A percentile compares a stretch with the other conserved stretches of the same genome.
Evolutionary conservation across 257 asterid species (phyloP).

Genomic region (Avicennia marina): DNA sequence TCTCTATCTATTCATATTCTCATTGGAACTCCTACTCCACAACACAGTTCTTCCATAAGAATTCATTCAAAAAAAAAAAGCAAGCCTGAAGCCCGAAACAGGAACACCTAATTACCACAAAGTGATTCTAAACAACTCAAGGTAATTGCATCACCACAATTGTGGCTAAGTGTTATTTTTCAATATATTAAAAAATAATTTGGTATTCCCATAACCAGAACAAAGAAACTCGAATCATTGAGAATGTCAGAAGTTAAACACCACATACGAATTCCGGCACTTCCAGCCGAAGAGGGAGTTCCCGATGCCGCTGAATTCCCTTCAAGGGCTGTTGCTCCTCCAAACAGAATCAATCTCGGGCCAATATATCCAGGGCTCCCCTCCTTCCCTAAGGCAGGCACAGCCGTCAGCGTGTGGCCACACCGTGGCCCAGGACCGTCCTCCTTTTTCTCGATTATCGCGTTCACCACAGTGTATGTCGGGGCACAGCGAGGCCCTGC

Average conservation of each 20-base stretch:
- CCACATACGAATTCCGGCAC: slow-evolving; percentile 93
- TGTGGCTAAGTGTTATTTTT: slow-evolving; percentile 4
- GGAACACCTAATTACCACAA: no score
- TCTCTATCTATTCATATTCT: no score
- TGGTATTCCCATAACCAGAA: no score
- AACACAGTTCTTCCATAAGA: slow-evolving; percentile 4
- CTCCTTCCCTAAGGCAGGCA: slow-evolving; percentile 95
- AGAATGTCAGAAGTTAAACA: not conserved
- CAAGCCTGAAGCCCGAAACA: no score
- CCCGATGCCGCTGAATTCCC: slow-evolving; percentile 93
- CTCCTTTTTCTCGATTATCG: slow-evolving; percentile 79
- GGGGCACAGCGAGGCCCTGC: slow-evolving; percentile 94
- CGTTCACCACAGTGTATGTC: slow-evolving; percentile 61
- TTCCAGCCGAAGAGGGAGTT: slow-evolving; percentile 96
- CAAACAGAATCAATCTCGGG: slow-evolving; percentile 85
- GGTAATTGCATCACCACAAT: slow-evolving; percentile 10
- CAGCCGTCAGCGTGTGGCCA: slow-evolving; percentile 95
- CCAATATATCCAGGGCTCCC: slow-evolving; percentile 81
- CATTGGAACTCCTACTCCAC: slow-evolving; percentile 11
- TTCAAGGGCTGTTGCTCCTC: slow-evolving; percentile 98
- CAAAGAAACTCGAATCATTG: not conserved
- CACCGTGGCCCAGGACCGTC: slow-evolving; percentile 98
- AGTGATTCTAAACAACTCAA: no score
- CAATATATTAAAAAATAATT: not conserved
- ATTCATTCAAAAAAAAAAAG: slow-evolving; percentile 14